phyloP scores from a whole-genome alignment of 371 early-diverging fungal genomes.

The Apophysomyces variabilis region DNA sequence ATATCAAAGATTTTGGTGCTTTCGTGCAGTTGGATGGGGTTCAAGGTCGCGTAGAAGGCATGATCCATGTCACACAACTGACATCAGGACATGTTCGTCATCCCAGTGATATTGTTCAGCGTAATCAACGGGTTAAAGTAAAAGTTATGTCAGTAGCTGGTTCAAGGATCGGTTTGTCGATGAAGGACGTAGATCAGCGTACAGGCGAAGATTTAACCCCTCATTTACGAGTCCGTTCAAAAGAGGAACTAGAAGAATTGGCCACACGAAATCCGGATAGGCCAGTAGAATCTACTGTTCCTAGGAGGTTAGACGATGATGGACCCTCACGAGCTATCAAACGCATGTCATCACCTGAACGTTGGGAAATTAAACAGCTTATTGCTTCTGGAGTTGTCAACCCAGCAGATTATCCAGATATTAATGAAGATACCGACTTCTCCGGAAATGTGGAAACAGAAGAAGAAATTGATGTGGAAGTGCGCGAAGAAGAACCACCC shows the following conservation, averaged over 20 bases:
- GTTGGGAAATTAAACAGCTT: constrained; percentile 96
- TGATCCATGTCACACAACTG: constrained; percentile 87
- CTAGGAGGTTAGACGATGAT: constrained; percentile 60
- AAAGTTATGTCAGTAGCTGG: constrained; percentile 92
- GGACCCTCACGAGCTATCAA: constrained; percentile 71
- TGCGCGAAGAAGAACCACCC: constrained; percentile 93
- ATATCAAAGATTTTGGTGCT: constrained; percentile 90
- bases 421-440: constrained; percentile 80
- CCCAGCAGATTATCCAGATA: constrained; percentile 83
- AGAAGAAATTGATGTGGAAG: constrained; percentile 96
- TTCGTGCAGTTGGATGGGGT: constrained; percentile 89
- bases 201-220: constrained; percentile 89
- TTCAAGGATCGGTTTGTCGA: constrained; percentile 80
- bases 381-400: constrained; percentile 93
- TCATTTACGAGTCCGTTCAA: constrained; percentile 52
- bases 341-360: constrained; percentile 94
- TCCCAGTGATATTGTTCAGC: constrained; percentile 80
- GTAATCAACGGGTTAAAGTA: constrained; percentile 84
- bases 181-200: constrained; percentile 94
- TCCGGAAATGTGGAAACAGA: constrained; percentile 83
- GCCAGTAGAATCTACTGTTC: constrained; percentile 45
- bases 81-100: constrained; percentile 74
- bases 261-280: constrained; percentile 69
- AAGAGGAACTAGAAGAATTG: constrained; percentile 68
- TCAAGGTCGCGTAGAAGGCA: constrained; percentile 70